These are phyloP conservation scores for Eucalyptus virginea DNA, from an alignment of 345 rosid genomes.

Conservation along the genomic window DNA sequence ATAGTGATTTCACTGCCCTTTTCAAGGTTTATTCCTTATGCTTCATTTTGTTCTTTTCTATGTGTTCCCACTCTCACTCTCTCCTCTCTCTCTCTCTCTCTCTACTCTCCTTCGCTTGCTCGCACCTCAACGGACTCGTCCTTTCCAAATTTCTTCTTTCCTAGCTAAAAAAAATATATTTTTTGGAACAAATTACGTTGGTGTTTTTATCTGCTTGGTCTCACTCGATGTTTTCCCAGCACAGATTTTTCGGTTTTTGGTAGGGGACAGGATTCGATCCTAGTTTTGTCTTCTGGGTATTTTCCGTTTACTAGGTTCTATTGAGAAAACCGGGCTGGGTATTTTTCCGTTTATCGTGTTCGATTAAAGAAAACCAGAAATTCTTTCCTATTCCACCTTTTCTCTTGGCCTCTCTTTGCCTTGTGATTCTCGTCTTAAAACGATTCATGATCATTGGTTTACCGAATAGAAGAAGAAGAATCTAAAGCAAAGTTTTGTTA, in stretches of 20 bases:
- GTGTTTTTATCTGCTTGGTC: slow-evolving; percentile 50
- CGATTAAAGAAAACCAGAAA: neutral
- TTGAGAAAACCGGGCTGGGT: neutral
- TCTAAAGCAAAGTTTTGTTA: neutral
- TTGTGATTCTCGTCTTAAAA: neutral
- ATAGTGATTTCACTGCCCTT: slow-evolving; percentile 82
- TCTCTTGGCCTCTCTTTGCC: neutral
- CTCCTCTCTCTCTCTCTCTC: neutral
- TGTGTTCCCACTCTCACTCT: slow-evolving; percentile 18
- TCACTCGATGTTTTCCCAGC: neutral
- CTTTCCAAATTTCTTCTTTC: neutral
- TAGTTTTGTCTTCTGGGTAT: slow-evolving; percentile 51
- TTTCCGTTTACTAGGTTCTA: slow-evolving; percentile 1
- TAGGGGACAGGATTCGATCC: slow-evolving; percentile 34
- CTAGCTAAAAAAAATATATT: neutral
- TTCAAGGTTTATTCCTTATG: slow-evolving; percentile 90
- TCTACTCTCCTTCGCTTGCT: neutral
- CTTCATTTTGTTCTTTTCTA: slow-evolving; percentile 41
- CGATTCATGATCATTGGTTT: slow-evolving; percentile 10
- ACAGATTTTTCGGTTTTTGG: slow-evolving; percentile 15
- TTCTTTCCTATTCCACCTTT: neutral
- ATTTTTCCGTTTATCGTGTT: neutral
- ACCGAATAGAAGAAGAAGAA: slow-evolving; percentile 17
- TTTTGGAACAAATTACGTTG: neutral
- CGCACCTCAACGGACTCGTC: neutral